Base-by-base conservation (phyloP, 768 basidiomycete species). In the Amanita rimosa region DNA sequence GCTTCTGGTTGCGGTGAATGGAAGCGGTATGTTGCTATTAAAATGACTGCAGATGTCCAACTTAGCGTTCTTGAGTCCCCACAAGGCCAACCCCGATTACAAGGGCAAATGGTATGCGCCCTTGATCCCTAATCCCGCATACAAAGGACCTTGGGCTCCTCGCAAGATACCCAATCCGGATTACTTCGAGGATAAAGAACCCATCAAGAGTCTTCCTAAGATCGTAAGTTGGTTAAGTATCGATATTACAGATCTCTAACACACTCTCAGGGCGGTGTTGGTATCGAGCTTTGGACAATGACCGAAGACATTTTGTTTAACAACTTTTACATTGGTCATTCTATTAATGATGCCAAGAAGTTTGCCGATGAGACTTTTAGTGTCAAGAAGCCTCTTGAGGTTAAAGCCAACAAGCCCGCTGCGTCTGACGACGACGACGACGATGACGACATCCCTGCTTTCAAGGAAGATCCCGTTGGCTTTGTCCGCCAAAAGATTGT, bases 231-330 rank as follows among this genome's bases (percentile, higher is more conserved):
- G 1, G 24, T 6, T 4, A 1, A n/a, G 9, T 22, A 16, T n/a
- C 7, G 2, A 42, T 8, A 11, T 26, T 13, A 43, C 3, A 13
- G 17, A 11, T 55, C 45, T 44, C 45, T 56, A 3, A 57, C 33
- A 13, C 8, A 13, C 17, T 8, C 44, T 19, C 51, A 87, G 85
- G 88, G 90, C 56, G 93, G 92, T 68, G 79, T 96, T 53, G 94
- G 94, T 60, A 94, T 98, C 56, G 96, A 99, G 68, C 81, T 98
- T 58, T 99, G 96, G 96, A 95, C 95, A 40, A 99, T 98, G 96
- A 95, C 94, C 37, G 88, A 88, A 67, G 84, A 89, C 61, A 93
- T 93, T 57, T 75, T 93, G 57, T 94, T 93, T 64, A 81, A 89
- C 68, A 93, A 91, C 72, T 80, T 99, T 61, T 98, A 92, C 71